Conservation (phyloP, 441 rosid species). For the Erodium moschatum region DNA sequence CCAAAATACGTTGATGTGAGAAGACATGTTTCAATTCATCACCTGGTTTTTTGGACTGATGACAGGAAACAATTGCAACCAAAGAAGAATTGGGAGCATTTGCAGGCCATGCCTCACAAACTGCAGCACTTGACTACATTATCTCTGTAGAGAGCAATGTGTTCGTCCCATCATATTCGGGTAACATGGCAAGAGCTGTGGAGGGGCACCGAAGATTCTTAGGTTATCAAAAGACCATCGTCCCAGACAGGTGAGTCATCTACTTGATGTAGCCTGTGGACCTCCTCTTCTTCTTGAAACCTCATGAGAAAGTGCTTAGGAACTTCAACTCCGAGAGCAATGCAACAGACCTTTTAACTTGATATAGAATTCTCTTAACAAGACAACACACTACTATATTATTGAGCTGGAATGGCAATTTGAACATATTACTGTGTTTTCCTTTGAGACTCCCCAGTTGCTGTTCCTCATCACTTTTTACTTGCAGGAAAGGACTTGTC, state of each 20-base stretch:
- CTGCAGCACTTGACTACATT: slow-evolving; percentile 88
- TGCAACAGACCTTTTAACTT: no score
- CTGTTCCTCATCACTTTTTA: neutral
- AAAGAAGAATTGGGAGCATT: slow-evolving; percentile 50
- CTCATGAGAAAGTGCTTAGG: neutral
- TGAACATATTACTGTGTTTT: no score
- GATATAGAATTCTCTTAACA: no score
- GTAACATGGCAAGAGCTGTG: slow-evolving; percentile 95
- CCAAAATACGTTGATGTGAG: no score
- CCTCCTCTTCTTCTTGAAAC: no score
- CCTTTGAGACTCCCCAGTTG: no score
- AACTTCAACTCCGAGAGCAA: no score
- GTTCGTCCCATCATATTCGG: slow-evolving; percentile 79
- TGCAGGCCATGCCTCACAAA: slow-evolving; percentile 64
- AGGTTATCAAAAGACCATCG: slow-evolving; percentile 74
- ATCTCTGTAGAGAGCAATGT: slow-evolving; percentile 78
- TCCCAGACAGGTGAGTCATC: slow-evolving; percentile 61
- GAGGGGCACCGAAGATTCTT: slow-evolving; percentile 96
- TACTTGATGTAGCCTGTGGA: no score
- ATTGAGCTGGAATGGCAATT: no score
- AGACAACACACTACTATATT: no score
- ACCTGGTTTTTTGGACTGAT: slow-evolving; percentile 16
- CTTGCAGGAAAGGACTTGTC: slow-evolving; percentile 62
- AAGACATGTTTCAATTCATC: no score
- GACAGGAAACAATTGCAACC: slow-evolving; percentile 62